Evolutionary conservation across 305 asterid species (phyloP), one percentile per base, ranked within the genome.

Genomic region (Fraxinus sp.): DNA sequence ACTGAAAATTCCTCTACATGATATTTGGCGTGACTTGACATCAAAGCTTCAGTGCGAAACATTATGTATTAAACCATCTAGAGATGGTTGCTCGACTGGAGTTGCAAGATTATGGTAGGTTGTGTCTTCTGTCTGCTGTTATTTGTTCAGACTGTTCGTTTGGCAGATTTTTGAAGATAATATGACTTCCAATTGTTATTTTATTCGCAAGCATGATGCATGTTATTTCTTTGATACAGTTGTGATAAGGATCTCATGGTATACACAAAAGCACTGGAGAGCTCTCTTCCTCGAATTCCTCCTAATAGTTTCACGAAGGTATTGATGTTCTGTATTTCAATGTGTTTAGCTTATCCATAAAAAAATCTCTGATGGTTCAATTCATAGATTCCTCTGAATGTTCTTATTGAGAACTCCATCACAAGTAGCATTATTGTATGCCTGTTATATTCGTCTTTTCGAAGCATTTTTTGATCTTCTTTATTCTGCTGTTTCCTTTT

Each of bases 71-170:
- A 95, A 95, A 91, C 98, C 97, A 78, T 95, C 96, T 78, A 90
- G 97, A 88, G 98, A 95, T 87, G 98, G 98, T 83, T 95, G 98
- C 86, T 95, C 97, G 75, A 95, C 98, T 43, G 98, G 98, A 80
- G 98, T 95, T 83, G 98, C 97, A 62, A 90, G 97, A 90, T 85
- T 95, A 83, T 85, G 96, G 98, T 93, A 83, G 35, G 87, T 75
- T 70, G 22, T 16, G 30, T 46, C 81, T n/a, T 32, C 10, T 33
- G 20, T 49, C 85, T 59, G 33, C 18, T 33, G 83, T 73, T 70
- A 62, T 66, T 81, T 62, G 77, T 64, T 46, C 75, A 52, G 75
- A 64, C 73, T 37, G 33, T 55, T 52, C 30, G 62, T 14, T 18
- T 36, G 74, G 57, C n/a, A 66, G 75, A 39, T 77, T 20, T 43